Conservation (phyloP, 2,329 filamentous ascomycete species). For the Pyrenochaeta sp. region DNA sequence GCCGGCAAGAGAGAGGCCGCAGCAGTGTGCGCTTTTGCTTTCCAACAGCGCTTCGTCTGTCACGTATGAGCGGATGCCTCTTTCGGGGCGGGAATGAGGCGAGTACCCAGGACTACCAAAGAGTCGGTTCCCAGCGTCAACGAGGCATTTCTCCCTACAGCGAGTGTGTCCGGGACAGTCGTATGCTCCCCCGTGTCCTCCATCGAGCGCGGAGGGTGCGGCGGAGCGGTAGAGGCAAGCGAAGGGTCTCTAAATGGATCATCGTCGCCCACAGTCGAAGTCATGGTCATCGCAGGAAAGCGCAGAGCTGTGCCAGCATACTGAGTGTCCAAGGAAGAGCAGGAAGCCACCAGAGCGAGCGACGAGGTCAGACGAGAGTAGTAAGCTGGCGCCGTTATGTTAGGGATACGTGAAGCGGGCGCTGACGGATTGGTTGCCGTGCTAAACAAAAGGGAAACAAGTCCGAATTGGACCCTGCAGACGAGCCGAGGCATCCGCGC, state of each 20-base stretch:
- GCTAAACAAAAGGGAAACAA: constrained; percentile 17
- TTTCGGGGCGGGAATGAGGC: constrained; percentile 10
- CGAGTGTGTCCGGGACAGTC: constrained; percentile 53
- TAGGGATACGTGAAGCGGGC: constrained; percentile 13
- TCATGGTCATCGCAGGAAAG: constrained; percentile 34
- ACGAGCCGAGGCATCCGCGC: constrained; percentile 18
- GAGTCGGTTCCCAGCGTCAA: constrained; percentile 69
- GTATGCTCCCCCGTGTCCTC: constrained; percentile 4
- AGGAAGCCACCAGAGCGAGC: not conserved
- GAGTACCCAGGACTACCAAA: constrained; percentile 65
- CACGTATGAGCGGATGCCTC: not conserved
- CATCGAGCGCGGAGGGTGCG: constrained; percentile 10
- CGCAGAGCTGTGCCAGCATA: constrained; percentile 8
- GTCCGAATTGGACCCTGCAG: constrained; percentile 9
- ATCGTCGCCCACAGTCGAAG: constrained; percentile 24
- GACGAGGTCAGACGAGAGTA: not conserved
- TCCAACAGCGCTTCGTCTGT: constrained; percentile 64
- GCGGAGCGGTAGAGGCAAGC: constrained; percentile 16
- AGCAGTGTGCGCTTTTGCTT: constrained; percentile 61
- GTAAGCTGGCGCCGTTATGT: constrained; percentile 8
- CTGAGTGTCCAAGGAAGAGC: not conserved
- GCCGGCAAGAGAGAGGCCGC: constrained; percentile 61
- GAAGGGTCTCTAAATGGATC: constrained; percentile 44
- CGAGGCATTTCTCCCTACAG: constrained; percentile 66
- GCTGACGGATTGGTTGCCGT: constrained; percentile 9